phyloP scores from a whole-genome alignment of 2,329 filamentous ascomycete genomes.

The Verticillium dahliae region DNA sequence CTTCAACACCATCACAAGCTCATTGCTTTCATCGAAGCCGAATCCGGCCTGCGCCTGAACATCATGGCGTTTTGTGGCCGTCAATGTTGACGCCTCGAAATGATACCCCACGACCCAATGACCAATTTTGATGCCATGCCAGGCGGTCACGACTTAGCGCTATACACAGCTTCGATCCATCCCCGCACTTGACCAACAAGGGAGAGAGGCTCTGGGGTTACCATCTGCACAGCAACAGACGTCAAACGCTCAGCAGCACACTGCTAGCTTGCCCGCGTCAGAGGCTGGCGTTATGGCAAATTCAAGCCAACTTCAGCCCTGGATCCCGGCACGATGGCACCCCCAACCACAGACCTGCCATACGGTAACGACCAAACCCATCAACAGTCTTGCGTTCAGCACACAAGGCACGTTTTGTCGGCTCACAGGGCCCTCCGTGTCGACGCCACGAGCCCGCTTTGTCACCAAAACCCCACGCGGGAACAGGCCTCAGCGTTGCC shows the following conservation, averaged over 20 bases:
- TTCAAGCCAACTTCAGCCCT: background rate
- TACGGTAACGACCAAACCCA: background rate
- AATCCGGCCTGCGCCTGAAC: background rate
- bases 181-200: background rate
- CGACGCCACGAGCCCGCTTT: background rate
- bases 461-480: background rate
- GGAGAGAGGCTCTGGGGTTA: background rate
- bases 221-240: background rate
- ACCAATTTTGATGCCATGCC: background rate
- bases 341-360: background rate
- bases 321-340: background rate
- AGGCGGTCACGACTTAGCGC: background rate
- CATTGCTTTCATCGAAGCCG: background rate
- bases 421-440: background rate
- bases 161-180: background rate
- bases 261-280: background rate
- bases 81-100: background rate
- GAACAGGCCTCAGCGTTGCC: background rate
- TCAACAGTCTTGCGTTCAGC: background rate
- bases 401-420: background rate
- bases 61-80: background rate
- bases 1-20: background rate
- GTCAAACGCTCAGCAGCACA: background rate
- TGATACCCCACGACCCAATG: background rate
- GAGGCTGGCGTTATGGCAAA: background rate